phyloP scores from a whole-genome alignment of 176 grass and related monocot species.

The Pontederia crassipes region DNA sequence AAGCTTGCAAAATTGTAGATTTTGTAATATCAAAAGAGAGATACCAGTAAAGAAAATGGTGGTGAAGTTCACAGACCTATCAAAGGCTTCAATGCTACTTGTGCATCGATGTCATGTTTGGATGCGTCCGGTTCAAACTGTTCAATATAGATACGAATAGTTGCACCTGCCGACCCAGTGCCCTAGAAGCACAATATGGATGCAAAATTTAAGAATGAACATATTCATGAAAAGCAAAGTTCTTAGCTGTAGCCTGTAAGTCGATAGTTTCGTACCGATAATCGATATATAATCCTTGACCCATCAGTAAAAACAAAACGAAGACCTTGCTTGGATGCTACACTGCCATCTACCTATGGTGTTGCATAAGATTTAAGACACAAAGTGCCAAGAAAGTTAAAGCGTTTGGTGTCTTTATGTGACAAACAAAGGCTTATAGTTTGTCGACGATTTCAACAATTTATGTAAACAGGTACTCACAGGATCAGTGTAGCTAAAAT shows the following conservation, averaged over 20 bases:
- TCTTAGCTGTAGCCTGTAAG: background rate
- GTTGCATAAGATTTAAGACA: background rate
- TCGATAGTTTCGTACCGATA: slow-evolving; percentile 39
- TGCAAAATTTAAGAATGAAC: slow-evolving; percentile 5
- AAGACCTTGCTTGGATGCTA: slow-evolving; percentile 66
- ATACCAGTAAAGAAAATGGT: background rate
- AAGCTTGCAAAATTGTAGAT: slow-evolving; percentile 1
- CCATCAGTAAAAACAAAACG: slow-evolving; percentile 82
- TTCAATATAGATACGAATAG: slow-evolving; percentile 69
- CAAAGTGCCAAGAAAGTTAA: background rate
- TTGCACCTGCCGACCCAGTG: slow-evolving; percentile 88
- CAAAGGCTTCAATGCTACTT: slow-evolving; percentile 57
- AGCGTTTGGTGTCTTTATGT: background rate
- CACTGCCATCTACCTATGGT: slow-evolving; percentile 66
- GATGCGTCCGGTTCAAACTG: slow-evolving; percentile 67
- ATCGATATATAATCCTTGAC: slow-evolving; percentile 80
- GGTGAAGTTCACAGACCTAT: slow-evolving; percentile 40
- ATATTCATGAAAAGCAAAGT: background rate
- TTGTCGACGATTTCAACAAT: background rate
- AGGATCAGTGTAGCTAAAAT: slow-evolving; percentile 84
- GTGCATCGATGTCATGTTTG: slow-evolving; percentile 64
- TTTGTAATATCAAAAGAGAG: background rate
- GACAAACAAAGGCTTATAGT: background rate
- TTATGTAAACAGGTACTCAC: slow-evolving; percentile 15
- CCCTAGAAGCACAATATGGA: slow-evolving; percentile 35